These are phyloP conservation scores for Cafeteria roenbergensis DNA, from an alignment of 108 stramenopile genomes.

Conservation along the genomic window DNA sequence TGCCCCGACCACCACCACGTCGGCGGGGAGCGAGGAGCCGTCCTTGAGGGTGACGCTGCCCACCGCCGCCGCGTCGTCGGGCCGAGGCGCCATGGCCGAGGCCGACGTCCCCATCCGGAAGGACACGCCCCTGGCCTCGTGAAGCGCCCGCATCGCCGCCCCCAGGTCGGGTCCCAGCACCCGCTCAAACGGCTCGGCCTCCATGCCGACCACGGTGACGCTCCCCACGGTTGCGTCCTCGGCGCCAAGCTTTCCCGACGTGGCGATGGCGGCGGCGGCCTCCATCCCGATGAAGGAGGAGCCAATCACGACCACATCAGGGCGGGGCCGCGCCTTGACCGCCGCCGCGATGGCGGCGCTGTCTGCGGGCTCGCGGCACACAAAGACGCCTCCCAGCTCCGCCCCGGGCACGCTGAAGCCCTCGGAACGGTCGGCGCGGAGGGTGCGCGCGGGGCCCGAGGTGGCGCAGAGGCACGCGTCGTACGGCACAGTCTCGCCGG, in stretches of 20 bases:
- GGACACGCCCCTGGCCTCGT: background rate
- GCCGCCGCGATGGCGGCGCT: background rate
- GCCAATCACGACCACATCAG: constrained; percentile 2
- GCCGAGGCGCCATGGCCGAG: background rate
- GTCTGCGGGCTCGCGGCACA: background rate
- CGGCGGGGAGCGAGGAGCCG: background rate
- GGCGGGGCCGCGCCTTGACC: background rate
- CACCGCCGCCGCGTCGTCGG: background rate
- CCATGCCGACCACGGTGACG: constrained; percentile 9
- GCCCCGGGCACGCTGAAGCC: background rate
- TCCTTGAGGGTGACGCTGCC: background rate
- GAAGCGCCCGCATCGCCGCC: background rate
- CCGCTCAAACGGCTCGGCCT: background rate
- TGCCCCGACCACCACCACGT: background rate
- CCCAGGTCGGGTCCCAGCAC: background rate
- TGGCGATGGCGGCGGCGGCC: background rate
- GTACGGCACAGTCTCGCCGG: background rate
- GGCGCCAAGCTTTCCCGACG: background rate
- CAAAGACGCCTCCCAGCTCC: background rate
- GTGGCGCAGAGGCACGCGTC: background rate
- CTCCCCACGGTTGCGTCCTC: background rate
- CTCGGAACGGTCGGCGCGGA: background rate
- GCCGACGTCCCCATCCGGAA: background rate
- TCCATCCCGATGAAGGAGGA: constrained; percentile 13
- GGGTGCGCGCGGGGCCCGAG: background rate